phyloP scores from a whole-genome alignment of 2,329 filamentous ascomycete genomes.

The Gremmenia infestans region DNA sequence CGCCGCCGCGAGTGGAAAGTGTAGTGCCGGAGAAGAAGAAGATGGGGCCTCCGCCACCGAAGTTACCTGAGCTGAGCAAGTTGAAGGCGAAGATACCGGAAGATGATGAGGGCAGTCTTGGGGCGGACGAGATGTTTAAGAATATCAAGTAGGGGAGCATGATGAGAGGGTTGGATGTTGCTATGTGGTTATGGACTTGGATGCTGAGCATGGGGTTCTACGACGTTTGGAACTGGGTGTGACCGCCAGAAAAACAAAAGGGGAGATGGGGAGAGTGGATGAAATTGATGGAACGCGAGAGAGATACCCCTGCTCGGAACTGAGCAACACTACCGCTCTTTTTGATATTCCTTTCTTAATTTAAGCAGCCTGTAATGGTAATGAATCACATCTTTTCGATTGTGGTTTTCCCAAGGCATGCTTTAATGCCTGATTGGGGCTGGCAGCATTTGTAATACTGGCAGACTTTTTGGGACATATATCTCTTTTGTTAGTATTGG shows the following conservation, averaged over 20 bases:
- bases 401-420: constrained; percentile 9
- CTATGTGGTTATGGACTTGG: constrained; percentile 17
- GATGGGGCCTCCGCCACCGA: constrained; percentile 30
- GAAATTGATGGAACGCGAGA: neutral
- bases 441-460: constrained; percentile 28
- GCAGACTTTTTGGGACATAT: constrained; percentile 15
- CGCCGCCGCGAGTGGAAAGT: constrained; percentile 15
- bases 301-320: constrained; percentile 25
- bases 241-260: neutral
- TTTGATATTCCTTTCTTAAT: constrained; percentile 11
- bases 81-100: constrained; percentile 29
- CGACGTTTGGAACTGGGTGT: constrained; percentile 10
- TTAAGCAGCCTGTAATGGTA: constrained; percentile 13
- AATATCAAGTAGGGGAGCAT: constrained; percentile 29
- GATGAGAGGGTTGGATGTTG: constrained; percentile 13
- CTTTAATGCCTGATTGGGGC: constrained; percentile 15
- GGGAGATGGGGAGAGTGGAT: constrained; percentile 5
- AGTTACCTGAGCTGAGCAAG: constrained; percentile 30
- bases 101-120: constrained; percentile 28
- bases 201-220: constrained; percentile 19
- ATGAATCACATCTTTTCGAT: constrained; percentile 12
- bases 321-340: constrained; percentile 22
- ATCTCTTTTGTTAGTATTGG: constrained; percentile 17
- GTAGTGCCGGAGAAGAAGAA: neutral
- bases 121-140: constrained; percentile 33